Conservation (phyloP, 2,329 filamentous ascomycete genomes). For the Teratosphaeria gauchensis region DNA sequence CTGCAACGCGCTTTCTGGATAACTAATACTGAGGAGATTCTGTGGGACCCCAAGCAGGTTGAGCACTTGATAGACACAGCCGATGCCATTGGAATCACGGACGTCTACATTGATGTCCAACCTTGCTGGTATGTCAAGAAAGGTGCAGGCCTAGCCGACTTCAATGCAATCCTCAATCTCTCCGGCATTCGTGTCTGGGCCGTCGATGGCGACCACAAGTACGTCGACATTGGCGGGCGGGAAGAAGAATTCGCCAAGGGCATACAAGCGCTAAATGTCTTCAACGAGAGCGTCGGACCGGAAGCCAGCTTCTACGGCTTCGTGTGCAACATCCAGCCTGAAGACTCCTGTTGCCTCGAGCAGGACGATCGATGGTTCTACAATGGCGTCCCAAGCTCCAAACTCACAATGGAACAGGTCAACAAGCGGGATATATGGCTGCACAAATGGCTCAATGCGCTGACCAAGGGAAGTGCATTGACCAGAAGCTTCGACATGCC, state of each 20-base stretch:
- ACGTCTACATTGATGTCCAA: conserved; percentile 7
- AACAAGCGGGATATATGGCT: conserved; percentile 3
- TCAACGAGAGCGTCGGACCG: conserved; percentile 4
- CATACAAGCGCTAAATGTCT: conserved; percentile 3
- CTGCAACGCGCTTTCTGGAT: conserved; percentile 4
- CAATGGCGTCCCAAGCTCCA: conserved; percentile 5
- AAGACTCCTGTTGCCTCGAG: neutral
- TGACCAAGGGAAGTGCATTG: conserved; percentile 1
- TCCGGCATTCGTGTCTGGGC: conserved; percentile 6
- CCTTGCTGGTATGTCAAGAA: conserved; percentile 3
- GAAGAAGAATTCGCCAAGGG: conserved; percentile 3
- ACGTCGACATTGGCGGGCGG: conserved; percentile 2
- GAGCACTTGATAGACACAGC: neutral
- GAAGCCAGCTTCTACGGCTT: conserved; percentile 8
- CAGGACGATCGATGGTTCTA: conserved; percentile 1
- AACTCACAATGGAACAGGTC: conserved; percentile 1
- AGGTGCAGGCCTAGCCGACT: neutral
- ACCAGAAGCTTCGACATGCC: conserved; percentile 4
- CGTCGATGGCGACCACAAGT: conserved; percentile 6
- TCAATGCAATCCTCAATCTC: neutral
- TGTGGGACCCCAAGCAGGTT: neutral
- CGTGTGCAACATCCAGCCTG: conserved; percentile 6
- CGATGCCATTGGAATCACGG: conserved; percentile 1
- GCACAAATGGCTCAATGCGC: conserved; percentile 5
- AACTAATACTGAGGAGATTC: conserved; percentile 3